Evolutionary conservation across 768 basidiomycete genomes (phyloP).

Genomic region (Trametes punicea): DNA sequence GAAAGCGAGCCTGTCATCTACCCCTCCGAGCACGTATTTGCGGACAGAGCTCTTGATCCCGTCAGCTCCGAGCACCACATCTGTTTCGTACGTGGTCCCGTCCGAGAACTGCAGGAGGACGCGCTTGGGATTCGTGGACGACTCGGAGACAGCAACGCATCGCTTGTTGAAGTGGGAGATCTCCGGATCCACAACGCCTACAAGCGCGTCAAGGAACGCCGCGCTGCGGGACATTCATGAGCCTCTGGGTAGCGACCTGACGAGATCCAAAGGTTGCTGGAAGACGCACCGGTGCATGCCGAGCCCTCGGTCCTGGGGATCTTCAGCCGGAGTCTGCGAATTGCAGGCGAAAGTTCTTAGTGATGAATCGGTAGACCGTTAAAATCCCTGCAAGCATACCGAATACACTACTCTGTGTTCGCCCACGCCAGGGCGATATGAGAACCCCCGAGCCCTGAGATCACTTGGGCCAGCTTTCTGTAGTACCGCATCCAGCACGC

Average conservation of each 20-base stretch:
- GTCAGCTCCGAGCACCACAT: constrained; percentile 45
- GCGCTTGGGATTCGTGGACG: constrained; percentile 27
- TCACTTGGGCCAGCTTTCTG: constrained; percentile 33
- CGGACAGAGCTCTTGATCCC: constrained; percentile 38
- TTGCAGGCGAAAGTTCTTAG: no score
- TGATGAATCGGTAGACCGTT: neutral
- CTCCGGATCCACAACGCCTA: constrained; percentile 40
- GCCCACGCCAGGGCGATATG: constrained; percentile 39
- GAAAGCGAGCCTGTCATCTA: constrained; percentile 33
- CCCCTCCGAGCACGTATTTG: constrained; percentile 33
- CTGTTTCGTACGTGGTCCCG: constrained; percentile 42
- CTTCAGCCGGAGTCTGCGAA: constrained; percentile 31
- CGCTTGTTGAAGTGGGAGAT: constrained; percentile 50
- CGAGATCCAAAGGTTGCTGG: neutral
- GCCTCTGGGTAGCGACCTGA: neutral
- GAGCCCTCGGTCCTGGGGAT: constrained; percentile 37
- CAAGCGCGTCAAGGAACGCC: constrained; percentile 46
- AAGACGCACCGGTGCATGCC: constrained; percentile 43
- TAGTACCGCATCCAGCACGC: constrained; percentile 42
- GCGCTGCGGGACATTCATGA: constrained; percentile 33
- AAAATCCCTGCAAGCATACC: constrained; percentile 28
- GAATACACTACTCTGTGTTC: constrained; percentile 44
- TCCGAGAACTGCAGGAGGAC: constrained; percentile 44
- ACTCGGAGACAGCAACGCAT: constrained; percentile 28
- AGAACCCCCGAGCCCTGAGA: constrained; percentile 34